phyloP scores from a whole-genome alignment of 1,284 basidiomycete genomes.

The Tremellales sp. region DNA sequence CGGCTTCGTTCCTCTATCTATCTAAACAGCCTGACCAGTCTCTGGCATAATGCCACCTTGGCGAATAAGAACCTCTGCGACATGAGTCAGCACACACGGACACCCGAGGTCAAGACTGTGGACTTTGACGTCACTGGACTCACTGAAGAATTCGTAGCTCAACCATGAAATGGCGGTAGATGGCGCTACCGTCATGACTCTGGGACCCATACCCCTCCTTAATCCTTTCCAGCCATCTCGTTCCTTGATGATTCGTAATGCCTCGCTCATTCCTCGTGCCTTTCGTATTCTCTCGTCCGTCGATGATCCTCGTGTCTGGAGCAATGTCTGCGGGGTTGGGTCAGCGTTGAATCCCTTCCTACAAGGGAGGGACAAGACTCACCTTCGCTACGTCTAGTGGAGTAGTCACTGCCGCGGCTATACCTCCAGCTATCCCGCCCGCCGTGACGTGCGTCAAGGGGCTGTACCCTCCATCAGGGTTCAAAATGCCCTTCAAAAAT shows the following conservation, averaged over 20 bases:
- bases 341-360: not conserved
- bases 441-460: slow-evolving; percentile 85
- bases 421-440: slow-evolving; percentile 86
- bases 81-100: not conserved
- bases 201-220: slow-evolving; percentile 78
- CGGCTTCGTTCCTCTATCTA: not conserved
- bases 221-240: slow-evolving; percentile 85
- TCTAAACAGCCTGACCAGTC: slow-evolving; percentile 25
- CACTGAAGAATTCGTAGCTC: slow-evolving; percentile 94
- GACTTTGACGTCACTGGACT: slow-evolving; percentile 47
- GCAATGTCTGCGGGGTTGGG: slow-evolving; percentile 45
- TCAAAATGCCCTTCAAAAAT: slow-evolving; percentile 80
- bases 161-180: slow-evolving; percentile 97
- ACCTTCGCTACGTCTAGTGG: slow-evolving; percentile 96
- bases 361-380: slow-evolving; percentile 8
- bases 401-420: slow-evolving; percentile 93
- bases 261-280: slow-evolving; percentile 80
- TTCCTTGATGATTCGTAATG: slow-evolving; percentile 80
- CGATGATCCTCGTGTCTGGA: slow-evolving; percentile 89
- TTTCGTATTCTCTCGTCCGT: slow-evolving; percentile 76
- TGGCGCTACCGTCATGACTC: slow-evolving; percentile 93
- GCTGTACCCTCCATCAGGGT: slow-evolving; percentile 81
- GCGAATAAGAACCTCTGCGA: slow-evolving; percentile 43
- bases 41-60: slow-evolving; percentile 40
- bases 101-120: not conserved